A percentile compares a stretch with the other conserved stretches of the same genome.
phyloP scores from a whole-genome alignment of 257 asterid genomes.

The Solanum neorickii region DNA sequence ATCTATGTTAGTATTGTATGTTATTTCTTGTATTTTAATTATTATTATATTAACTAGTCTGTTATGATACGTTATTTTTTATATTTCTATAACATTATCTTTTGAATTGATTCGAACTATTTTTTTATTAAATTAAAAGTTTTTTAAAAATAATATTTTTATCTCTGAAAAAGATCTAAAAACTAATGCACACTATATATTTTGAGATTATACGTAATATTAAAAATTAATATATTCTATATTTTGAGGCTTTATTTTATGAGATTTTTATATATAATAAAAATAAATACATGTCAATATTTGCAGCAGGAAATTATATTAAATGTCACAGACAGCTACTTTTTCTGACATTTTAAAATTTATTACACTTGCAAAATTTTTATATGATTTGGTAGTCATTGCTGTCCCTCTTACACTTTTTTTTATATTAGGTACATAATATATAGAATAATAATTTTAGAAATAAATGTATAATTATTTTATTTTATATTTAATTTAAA shows the following conservation, averaged over 20 bases:
- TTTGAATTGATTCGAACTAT: too few species aligned
- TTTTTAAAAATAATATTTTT: too few species aligned
- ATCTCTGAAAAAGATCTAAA: too few species aligned
- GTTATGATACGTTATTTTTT: background rate
- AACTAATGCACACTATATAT: background rate
- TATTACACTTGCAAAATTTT: background rate
- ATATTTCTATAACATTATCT: too few species aligned
- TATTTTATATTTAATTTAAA: too few species aligned
- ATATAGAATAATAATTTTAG: background rate
- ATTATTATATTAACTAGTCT: too few species aligned
- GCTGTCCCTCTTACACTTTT: background rate
- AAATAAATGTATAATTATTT: too few species aligned
- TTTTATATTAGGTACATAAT: background rate
- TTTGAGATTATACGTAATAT: too few species aligned
- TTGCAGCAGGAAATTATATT: background rate
- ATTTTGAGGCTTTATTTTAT: too few species aligned
- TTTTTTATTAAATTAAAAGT: too few species aligned
- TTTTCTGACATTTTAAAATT: background rate
- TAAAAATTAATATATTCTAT: too few species aligned
- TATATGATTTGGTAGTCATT: background rate
- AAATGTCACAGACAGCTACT: background rate
- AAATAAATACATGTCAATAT: background rate
- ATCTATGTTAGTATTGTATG: background rate
- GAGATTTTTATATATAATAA: background rate
- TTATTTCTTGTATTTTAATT: rapidly evolving